Percentiles rank a stretch among this genome's conserved stretches.
phyloP scores from a whole-genome alignment of 441 rosid genomes.

The Biscutella laevigata region DNA sequence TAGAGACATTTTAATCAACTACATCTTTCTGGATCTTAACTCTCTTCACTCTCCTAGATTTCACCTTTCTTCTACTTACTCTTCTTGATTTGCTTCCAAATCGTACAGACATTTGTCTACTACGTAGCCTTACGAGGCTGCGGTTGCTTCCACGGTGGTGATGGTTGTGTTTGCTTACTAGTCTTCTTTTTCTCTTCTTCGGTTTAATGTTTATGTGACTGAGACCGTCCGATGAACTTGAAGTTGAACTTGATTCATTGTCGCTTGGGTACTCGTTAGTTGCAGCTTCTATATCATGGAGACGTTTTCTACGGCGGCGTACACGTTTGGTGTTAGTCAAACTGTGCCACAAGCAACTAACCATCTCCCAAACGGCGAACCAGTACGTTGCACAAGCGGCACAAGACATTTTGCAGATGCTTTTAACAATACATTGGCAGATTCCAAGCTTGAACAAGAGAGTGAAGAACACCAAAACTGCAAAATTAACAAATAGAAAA shows the following conservation, averaged over 20 bases:
- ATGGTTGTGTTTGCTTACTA: constrained; percentile 1
- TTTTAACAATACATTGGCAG: constrained; percentile 56
- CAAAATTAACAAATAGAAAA: background rate
- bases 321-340: constrained; percentile 44
- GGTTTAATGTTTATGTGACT: constrained; percentile 16
- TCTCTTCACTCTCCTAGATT: constrained; percentile 4
- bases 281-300: constrained; percentile 40
- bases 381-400: constrained; percentile 53
- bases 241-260: constrained; percentile 9
- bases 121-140: constrained; percentile 20
- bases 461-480: constrained; percentile 65
- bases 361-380: constrained; percentile 34
- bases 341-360: constrained; percentile 51
- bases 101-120: constrained; percentile 31
- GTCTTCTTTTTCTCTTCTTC: constrained; percentile 30
- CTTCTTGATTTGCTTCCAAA: constrained; percentile 35
- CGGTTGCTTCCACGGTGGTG: constrained; percentile 8
- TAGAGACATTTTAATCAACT: constrained; percentile 15
- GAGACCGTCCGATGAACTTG: constrained; percentile 16
- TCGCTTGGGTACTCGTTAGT: constrained; percentile 14
- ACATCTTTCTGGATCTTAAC: constrained; percentile 7
- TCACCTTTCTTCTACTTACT: constrained; percentile 27
- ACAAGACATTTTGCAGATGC: constrained; percentile 68
- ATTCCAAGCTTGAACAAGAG: constrained; percentile 64
- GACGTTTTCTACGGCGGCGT: constrained; percentile 20